Evolutionary conservation across 306 rosid genomes (phyloP).

Genomic region (Abrus precatorius): DNA sequence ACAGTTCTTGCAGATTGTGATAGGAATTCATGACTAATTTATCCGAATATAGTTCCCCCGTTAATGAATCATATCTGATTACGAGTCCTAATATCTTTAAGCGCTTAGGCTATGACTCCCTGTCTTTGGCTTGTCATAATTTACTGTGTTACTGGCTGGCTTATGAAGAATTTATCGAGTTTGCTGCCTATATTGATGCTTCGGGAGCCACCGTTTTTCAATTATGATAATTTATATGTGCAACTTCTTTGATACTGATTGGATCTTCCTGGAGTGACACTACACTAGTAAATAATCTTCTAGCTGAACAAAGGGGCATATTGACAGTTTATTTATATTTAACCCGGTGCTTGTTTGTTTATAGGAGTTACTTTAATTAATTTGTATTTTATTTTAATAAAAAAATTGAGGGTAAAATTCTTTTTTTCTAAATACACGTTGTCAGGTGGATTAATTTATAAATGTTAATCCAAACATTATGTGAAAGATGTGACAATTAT

Average conservation of each 20-base stretch:
- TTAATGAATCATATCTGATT: constrained; percentile 21
- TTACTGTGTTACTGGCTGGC: not conserved
- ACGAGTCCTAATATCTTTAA: constrained; percentile 4
- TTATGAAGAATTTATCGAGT: constrained; percentile 18
- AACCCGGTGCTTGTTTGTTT: not conserved
- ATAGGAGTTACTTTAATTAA: not conserved
- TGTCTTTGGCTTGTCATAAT: constrained; percentile 2
- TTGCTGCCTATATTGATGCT: constrained; percentile 18
- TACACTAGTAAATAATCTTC: not conserved
- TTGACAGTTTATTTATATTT: not conserved
- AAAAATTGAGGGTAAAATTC: too few species aligned
- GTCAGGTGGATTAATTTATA: too few species aligned
- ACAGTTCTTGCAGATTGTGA: constrained; percentile 20
- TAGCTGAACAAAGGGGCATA: not conserved
- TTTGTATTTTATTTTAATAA: not conserved
- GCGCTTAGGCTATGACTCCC: not conserved
- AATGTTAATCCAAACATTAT: too few species aligned
- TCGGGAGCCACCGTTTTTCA: not conserved
- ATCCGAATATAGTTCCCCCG: constrained; percentile 7
- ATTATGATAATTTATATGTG: not conserved
- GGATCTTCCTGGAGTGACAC: not conserved
- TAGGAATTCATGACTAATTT: constrained; percentile 8
- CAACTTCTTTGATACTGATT: not conserved
- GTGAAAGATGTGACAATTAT: too few species aligned
- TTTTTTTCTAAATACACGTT: too few species aligned